Conservation (phyloP, 2,329 filamentous ascomycete species). For the Talaromyces sp. region DNA sequence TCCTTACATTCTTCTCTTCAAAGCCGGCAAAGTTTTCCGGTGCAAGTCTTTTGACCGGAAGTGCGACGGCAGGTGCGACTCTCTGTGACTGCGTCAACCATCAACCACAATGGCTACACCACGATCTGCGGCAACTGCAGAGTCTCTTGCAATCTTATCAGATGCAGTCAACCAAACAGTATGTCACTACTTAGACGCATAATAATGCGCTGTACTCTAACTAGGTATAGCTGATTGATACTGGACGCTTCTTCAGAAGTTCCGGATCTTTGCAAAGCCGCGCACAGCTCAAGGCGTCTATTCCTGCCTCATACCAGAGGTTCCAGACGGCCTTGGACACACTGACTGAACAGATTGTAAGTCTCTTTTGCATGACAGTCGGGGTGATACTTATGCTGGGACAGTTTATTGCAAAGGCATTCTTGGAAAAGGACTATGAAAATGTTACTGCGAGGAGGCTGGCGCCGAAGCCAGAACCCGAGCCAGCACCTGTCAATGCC, state of each 20-base stretch:
- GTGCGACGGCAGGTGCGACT: not conserved
- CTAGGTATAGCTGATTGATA: slow-evolving; percentile 37
- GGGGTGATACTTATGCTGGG: slow-evolving; percentile 42
- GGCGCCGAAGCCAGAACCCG: slow-evolving; percentile 15
- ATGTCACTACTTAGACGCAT: slow-evolving; percentile 9
- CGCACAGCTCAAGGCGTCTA: slow-evolving; percentile 34
- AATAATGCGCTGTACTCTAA: slow-evolving; percentile 9
- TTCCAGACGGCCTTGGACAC: slow-evolving; percentile 40
- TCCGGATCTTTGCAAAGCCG: slow-evolving; percentile 33
- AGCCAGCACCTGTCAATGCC: not conserved
- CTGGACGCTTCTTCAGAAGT: slow-evolving; percentile 40
- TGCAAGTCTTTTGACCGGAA: not conserved
- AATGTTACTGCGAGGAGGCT: slow-evolving; percentile 32
- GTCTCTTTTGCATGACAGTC: slow-evolving; percentile 29
- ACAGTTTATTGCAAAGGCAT: slow-evolving; percentile 43
- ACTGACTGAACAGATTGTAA: slow-evolving; percentile 43
- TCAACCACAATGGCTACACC: not conserved
- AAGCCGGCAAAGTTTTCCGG: not conserved
- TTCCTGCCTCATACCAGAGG: slow-evolving; percentile 38
- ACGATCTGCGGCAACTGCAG: slow-evolving; percentile 25
- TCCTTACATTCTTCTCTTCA: slow-evolving; percentile 4
- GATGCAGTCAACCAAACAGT: slow-evolving; percentile 38
- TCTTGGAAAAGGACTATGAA: slow-evolving; percentile 42
- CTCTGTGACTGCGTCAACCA: not conserved
- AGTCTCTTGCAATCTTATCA: slow-evolving; percentile 36